These are phyloP conservation scores for Talaromyces sp. DNA, from an alignment of 2,329 filamentous ascomycete genomes.

Conservation along the genomic window DNA sequence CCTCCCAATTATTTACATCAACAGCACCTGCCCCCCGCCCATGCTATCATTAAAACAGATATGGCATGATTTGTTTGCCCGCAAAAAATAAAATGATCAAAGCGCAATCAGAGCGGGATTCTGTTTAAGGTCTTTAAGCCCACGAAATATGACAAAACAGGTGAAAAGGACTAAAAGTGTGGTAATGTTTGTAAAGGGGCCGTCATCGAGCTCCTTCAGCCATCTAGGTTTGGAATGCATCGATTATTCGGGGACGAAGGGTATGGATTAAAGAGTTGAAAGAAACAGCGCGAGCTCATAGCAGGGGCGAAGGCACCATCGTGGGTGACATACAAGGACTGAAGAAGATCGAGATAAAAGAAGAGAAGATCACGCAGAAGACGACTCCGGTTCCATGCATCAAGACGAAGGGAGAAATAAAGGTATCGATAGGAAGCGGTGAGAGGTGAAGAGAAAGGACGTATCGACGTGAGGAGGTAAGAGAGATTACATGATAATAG, in stretches of 20 bases:
- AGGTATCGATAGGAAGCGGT: constrained; percentile 27
- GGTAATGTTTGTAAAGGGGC: constrained; percentile 24
- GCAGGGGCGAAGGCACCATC: constrained; percentile 18
- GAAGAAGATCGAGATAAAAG: constrained; percentile 19
- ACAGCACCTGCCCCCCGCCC: constrained; percentile 31
- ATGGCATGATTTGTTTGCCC: constrained; percentile 31
- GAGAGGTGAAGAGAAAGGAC: constrained; percentile 28
- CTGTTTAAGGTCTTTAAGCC: constrained; percentile 8
- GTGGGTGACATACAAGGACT: constrained; percentile 19
- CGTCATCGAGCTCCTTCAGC: constrained; percentile 27
- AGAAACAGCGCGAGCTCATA: constrained; percentile 18
- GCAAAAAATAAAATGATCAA: constrained; percentile 19
- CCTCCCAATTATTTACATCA: constrained; percentile 40
- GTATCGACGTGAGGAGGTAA: constrained; percentile 29
- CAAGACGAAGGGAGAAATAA: constrained; percentile 25
- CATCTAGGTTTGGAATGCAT: constrained; percentile 36
- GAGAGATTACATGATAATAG: constrained; percentile 52
- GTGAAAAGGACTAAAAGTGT: constrained; percentile 25
- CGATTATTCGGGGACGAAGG: constrained; percentile 18
- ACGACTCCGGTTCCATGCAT: constrained; percentile 45
- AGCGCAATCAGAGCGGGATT: constrained; percentile 15
- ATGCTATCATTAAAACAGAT: constrained; percentile 40
- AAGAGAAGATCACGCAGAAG: constrained; percentile 33
- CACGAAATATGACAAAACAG: constrained; percentile 9
- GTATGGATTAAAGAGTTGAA: constrained; percentile 4